Conservation (phyloP, 2,329 filamentous ascomycete species). For the Trichophyton schoenleinii region DNA sequence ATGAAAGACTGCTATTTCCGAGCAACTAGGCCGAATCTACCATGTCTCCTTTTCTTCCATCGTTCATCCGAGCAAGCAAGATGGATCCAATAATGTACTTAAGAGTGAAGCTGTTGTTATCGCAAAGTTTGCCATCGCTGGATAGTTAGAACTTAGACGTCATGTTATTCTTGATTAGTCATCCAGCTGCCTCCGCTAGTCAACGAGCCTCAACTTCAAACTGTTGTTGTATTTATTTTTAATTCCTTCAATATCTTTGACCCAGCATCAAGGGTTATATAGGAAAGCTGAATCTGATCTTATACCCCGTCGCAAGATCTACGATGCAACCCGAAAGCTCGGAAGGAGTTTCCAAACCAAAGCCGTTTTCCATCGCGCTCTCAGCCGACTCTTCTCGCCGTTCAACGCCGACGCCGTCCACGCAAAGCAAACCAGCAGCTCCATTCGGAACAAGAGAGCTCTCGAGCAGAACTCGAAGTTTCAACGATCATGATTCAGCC, state of each 20-base stretch:
- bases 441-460: conserved; percentile 12
- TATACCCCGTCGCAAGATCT: background rate
- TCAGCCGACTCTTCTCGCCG: conserved; percentile 15
- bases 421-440: conserved; percentile 6
- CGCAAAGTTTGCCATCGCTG: too few species aligned
- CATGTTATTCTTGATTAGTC: too few species aligned
- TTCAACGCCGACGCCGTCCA: background rate
- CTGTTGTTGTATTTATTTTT: background rate
- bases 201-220: too few species aligned
- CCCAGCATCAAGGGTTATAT: background rate
- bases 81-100: too few species aligned
- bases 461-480: conserved; percentile 20
- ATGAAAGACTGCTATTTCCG: too few species aligned
- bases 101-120: too few species aligned
- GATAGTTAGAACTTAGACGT: too few species aligned
- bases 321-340: conserved; percentile 6
- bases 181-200: too few species aligned
- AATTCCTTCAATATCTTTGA: background rate
- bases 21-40: too few species aligned
- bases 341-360: conserved; percentile 20
- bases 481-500: conserved; percentile 47
- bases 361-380: conserved; percentile 33
- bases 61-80: too few species aligned
- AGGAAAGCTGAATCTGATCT: background rate
- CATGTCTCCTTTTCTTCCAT: too few species aligned